A percentile compares a stretch with the other conserved stretches of the same genome.
These are phyloP conservation scores for Ustilago vetiveriae DNA, from an alignment of 1,284 basidiomycete genomes.

Conservation along the genomic window DNA sequence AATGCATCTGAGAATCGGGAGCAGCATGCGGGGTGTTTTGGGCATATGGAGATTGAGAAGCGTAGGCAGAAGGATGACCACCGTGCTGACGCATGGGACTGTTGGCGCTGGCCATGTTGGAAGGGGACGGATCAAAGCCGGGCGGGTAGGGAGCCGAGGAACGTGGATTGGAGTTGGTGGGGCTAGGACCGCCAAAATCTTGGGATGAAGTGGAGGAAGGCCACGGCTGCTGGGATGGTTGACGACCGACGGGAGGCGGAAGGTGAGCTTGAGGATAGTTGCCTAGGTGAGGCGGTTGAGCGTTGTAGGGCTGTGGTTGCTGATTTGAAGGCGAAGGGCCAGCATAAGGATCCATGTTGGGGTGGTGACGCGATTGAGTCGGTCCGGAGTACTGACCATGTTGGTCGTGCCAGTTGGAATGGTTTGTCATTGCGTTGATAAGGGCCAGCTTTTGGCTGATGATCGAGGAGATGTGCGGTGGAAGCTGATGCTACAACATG, in stretches of 20 bases:
- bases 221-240: constrained; percentile 24
- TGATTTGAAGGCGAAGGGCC: constrained; percentile 21
- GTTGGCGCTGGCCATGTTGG: constrained; percentile 8
- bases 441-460: constrained; percentile 7
- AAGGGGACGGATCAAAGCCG: constrained; percentile 9
- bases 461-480: not conserved
- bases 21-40: constrained; percentile 15
- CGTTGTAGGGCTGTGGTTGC: constrained; percentile 7
- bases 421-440: constrained; percentile 30
- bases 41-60: constrained; percentile 19
- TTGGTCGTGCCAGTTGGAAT: constrained; percentile 40
- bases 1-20: constrained; percentile 23
- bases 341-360: constrained; percentile 31
- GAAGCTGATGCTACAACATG: constrained; percentile 1
- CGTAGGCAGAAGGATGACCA: constrained; percentile 16
- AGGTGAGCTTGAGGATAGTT: constrained; percentile 30
- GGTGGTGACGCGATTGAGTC: constrained; percentile 30
- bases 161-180: constrained; percentile 23
- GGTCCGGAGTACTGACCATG: constrained; percentile 20
- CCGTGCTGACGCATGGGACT: constrained; percentile 34
- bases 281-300: constrained; percentile 7
- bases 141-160: constrained; percentile 25
- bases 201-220: constrained; percentile 7
- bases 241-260: constrained; percentile 22
- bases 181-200: constrained; percentile 31